Percentiles rank a stretch among this genome's conserved stretches.
phyloP scores from a whole-genome alignment of 371 early-diverging fungal species.

The Parasitella parasitica region DNA sequence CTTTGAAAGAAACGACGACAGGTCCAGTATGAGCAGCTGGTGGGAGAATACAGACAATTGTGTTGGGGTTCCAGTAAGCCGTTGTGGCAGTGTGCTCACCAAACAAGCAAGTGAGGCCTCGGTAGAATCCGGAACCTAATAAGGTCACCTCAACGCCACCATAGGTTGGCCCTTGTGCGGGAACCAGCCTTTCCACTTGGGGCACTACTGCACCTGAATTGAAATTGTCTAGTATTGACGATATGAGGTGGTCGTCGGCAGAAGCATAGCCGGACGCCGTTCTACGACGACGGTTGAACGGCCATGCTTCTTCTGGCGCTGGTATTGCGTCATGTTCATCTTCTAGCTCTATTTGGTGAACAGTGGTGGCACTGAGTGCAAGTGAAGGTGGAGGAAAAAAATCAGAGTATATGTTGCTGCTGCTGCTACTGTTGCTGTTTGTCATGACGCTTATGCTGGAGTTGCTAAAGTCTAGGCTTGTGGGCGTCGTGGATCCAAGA shows the following conservation, averaged over 20 bases:
- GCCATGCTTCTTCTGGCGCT: slow-evolving; percentile 6
- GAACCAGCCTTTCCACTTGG: slow-evolving; percentile 59
- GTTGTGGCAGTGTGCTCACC: slow-evolving; percentile 49
- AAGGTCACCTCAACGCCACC: slow-evolving; percentile 81
- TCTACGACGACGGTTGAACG: slow-evolving; percentile 16
- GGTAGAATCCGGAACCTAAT: slow-evolving; percentile 71
- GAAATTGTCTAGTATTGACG: background rate
- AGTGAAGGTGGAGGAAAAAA: background rate
- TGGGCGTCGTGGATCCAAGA: background rate
- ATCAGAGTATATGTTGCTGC: background rate
- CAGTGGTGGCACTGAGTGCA: background rate
- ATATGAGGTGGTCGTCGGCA: background rate
- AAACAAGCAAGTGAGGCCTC: slow-evolving; percentile 54
- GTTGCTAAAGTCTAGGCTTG: background rate
- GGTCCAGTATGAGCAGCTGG: slow-evolving; percentile 72
- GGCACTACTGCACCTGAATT: slow-evolving; percentile 26
- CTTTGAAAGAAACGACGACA: slow-evolving; percentile 72
- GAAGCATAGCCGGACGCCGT: background rate
- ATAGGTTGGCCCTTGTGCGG: slow-evolving; percentile 71
- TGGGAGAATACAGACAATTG: slow-evolving; percentile 77
- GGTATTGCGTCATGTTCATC: background rate
- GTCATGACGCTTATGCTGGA: background rate
- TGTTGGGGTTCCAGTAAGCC: slow-evolving; percentile 61
- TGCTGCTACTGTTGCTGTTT: background rate
- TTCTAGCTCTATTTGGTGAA: background rate